These are phyloP conservation scores for Alternaria dauci DNA, from an alignment of 2,329 filamentous ascomycete genomes.

Conservation along the genomic window DNA sequence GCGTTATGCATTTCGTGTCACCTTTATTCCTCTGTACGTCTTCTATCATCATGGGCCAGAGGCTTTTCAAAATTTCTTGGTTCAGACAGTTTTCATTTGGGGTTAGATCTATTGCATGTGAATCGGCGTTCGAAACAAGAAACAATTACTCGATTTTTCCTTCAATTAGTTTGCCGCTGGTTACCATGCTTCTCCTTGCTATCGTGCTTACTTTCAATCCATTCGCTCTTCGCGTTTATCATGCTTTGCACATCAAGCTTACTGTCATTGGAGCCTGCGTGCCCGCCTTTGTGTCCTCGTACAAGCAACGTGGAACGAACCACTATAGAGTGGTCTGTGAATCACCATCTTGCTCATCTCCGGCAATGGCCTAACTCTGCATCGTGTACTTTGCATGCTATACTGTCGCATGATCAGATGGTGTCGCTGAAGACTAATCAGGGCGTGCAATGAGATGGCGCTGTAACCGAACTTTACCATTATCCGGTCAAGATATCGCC, in stretches of 20 bases:
- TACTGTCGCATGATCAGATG: conserved; percentile 20
- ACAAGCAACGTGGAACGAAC: conserved; percentile 44
- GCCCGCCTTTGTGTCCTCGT: conserved; percentile 11
- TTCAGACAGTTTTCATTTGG: conserved; percentile 20
- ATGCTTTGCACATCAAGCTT: not conserved
- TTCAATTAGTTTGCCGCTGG: not conserved
- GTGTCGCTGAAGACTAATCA: conserved; percentile 4
- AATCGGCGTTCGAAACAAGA: conserved; percentile 37
- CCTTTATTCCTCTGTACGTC: conserved; percentile 7
- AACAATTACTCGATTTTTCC: conserved; percentile 32
- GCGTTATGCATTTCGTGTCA: conserved; percentile 11
- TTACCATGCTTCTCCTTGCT: not conserved
- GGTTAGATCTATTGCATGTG: conserved; percentile 40
- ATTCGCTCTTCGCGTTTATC: not conserved
- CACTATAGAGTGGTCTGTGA: conserved; percentile 13
- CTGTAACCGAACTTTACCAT: conserved; percentile 5
- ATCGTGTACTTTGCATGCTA: conserved; percentile 16
- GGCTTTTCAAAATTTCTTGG: conserved; percentile 21
- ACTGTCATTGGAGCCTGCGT: conserved; percentile 10
- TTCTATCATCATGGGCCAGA: conserved; percentile 12
- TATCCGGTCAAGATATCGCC: conserved; percentile 8
- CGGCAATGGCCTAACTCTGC: not conserved
- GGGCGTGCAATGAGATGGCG: not conserved
- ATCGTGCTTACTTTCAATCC: not conserved
- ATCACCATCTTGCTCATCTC: conserved; percentile 25